Conservation (phyloP, 768 basidiomycete genomes). For the Pleurotus eryngii region DNA sequence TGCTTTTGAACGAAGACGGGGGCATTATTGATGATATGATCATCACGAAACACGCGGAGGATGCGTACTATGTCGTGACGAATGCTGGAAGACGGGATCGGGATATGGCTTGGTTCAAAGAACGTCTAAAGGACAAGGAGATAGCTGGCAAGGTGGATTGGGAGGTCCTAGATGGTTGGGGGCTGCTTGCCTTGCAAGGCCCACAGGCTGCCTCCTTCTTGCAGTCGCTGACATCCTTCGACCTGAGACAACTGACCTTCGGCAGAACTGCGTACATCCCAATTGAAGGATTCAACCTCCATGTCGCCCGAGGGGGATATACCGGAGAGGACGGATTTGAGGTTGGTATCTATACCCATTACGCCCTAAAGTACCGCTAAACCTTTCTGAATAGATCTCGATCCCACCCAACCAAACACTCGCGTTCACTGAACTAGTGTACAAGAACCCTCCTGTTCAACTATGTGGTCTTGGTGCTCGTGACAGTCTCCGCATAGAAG, state of each 20-base stretch:
- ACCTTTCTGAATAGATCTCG: slow-evolving; percentile 59
- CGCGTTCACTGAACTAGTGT: slow-evolving; percentile 65
- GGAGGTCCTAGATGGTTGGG: slow-evolving; percentile 81
- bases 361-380: slow-evolving; percentile 3
- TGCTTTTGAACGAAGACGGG: slow-evolving; percentile 82
- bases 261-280: slow-evolving; percentile 81
- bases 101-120: slow-evolving; percentile 76
- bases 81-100: slow-evolving; percentile 86
- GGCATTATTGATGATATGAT: slow-evolving; percentile 97
- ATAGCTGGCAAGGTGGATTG: slow-evolving; percentile 68
- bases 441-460: slow-evolving; percentile 59
- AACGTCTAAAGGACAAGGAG: slow-evolving; percentile 53
- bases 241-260: slow-evolving; percentile 75
- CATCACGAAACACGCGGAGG: slow-evolving; percentile 77
- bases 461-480: slow-evolving; percentile 89
- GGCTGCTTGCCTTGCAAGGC: slow-evolving; percentile 89
- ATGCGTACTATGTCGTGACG: slow-evolving; percentile 92
- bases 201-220: slow-evolving; percentile 80
- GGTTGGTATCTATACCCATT: slow-evolving; percentile 33
- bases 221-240: slow-evolving; percentile 71
- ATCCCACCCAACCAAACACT: slow-evolving; percentile 77
- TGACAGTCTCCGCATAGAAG: slow-evolving; percentile 92
- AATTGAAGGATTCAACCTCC: slow-evolving; percentile 74
- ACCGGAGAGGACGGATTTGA: slow-evolving; percentile 99
- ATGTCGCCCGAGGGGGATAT: slow-evolving; percentile 93